Base-by-base conservation (phyloP, 2,329 filamentous ascomycete genomes). In the Sporothrix protearum region DNA sequence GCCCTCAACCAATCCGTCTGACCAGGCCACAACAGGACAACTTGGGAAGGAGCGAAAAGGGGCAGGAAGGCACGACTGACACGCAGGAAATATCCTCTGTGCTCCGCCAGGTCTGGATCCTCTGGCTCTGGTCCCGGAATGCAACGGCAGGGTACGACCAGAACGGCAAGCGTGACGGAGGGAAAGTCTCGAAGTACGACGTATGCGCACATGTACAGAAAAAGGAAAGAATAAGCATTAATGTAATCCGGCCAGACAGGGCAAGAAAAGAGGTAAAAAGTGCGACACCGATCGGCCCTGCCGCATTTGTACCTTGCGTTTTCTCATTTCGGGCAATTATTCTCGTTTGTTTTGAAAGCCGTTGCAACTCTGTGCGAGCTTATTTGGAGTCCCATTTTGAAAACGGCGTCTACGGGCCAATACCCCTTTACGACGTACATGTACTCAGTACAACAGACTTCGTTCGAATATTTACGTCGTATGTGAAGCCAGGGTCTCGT, bases 261-360 rank as follows among this genome's bases (percentile, higher is more conserved):
- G 59, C n/a, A 64, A 64, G 10, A 9, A 36, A 33, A 68, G 25
- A 49, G 61, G 64, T 45, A 55, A 19, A 55, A 30, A 57, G 49
- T 55, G 49, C 49, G 33, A 57, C 49, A 12, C 30, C 66, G 49
- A 68, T 49, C 66, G 49, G 49, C 33, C 49, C 47, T 39, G 66
- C 66, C 66, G 66, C 66, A 55, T 55, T 68, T 39, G 66, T 22
- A n/a, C 39, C 19, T 51, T 39, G n/a, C 30, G 47, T 47, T 47
- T 9, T 30, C 28, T 55, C 66, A 68, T 55, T 55, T 68, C 49
- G 45, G 45, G 33, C n/a, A 64, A 67, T 33, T 45, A 55, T 55
- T 68, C 30, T 57, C 49, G 47, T 68, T 55, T 57, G 28, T 55
- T 55, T 68, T 42, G 42, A 12, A 36, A 67, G 64, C 64, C 64